phyloP scores from a whole-genome alignment of 2,329 filamentous ascomycete species.

The Microdochium nivale region DNA sequence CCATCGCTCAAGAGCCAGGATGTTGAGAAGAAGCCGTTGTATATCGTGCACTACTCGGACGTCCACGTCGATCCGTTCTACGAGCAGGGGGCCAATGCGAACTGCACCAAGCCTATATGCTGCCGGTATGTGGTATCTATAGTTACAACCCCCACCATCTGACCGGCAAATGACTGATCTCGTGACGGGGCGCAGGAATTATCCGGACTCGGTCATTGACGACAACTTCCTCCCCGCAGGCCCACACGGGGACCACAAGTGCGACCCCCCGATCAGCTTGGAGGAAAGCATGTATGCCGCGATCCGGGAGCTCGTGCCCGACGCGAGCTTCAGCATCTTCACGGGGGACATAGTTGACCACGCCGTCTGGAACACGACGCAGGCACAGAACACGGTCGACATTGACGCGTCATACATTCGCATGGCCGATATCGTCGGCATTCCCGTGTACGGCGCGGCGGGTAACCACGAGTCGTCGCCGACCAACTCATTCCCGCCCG shows the following conservation, averaged over 20 bases:
- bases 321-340: constrained; percentile 46
- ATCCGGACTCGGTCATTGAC: constrained; percentile 28
- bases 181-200: constrained; percentile 22
- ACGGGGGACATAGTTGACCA: constrained; percentile 52
- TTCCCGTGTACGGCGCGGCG: constrained; percentile 40
- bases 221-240: constrained; percentile 40
- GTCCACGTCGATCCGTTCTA: constrained; percentile 51
- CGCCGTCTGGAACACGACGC: constrained; percentile 36
- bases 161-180: not conserved
- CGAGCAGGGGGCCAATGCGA: constrained; percentile 39
- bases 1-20: not conserved
- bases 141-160: too few relatives aligned
- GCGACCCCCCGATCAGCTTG: constrained; percentile 40
- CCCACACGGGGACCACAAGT: constrained; percentile 41
- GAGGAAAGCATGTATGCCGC: constrained; percentile 47
- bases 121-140: constrained; percentile 31
- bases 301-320: constrained; percentile 34
- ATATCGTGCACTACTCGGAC: constrained; percentile 51
- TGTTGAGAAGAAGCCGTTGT: constrained; percentile 26
- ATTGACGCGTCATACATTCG: constrained; percentile 36
- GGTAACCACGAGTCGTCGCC: constrained; percentile 51
- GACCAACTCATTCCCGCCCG: constrained; percentile 39
- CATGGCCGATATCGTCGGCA: constrained; percentile 29
- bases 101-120: constrained; percentile 52
- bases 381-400: constrained; percentile 15